Evolutionary conservation across 2,329 filamentous ascomycete genomes (phyloP), one percentile per base, ranked within the genome.

Genomic region (Esteya vermicola): DNA sequence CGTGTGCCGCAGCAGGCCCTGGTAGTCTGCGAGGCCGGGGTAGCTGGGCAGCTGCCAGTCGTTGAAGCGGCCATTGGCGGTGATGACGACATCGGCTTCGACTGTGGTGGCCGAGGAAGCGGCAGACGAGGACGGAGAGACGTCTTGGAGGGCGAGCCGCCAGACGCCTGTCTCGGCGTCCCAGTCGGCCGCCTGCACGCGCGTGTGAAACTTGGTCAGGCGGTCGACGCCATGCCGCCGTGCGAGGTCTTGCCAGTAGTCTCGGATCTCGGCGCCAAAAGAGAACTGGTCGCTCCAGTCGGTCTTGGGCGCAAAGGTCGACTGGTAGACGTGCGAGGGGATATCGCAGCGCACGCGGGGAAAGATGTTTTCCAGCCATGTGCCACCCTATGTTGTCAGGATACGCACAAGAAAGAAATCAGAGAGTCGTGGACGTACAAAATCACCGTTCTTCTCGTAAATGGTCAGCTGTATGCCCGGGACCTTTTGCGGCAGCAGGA

Each of bases 281-380:
- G 79, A 71, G 50, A 81, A 85, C 43, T 76, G 66, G 48, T 82
- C 75, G 0, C 67, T 68, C 81, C 81, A 85, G 47, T 81, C 64
- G 0, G 67, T 70, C 41, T 84, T 84, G 1, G 78, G 76, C 7
- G 65, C 63, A 52, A 82, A 84, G 0, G 73, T 75, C 8, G 70
- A 71, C 51, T 83, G 78, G 49, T 85, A 85, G 18, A 78, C 75
- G 52, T 81, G 75, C 1, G 77, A 70, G 0, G 79, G 76, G 13
- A 84, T 72, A 52, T 83, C 78, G 48, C 79, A 84, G n/a, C 49
- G 48, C 14, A 55, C 52, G 4, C 53, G 52, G 0, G 52, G 53
- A 36, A 53, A 55, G 9, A 47, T 41, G 40, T 59, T 59, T 8
- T 51, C 55, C 2, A 58, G 35, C 57, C 57, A 59, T 0, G 57